Evolutionary conservation across 2,329 filamentous ascomycete species (phyloP).

Genomic region (Aspergillus candidus): DNA sequence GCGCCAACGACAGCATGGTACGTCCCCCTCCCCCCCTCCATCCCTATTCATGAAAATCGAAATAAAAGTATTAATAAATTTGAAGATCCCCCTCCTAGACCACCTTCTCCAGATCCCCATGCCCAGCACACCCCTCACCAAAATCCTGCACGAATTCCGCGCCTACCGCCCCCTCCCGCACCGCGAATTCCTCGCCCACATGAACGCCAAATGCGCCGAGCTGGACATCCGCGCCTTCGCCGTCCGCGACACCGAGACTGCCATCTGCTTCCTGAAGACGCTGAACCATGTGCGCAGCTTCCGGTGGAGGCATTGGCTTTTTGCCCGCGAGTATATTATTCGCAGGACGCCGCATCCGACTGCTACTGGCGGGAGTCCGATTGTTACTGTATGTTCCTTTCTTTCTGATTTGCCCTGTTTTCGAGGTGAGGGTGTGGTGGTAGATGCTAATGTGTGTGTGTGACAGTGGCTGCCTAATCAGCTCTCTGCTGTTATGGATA

Average conservation of each 20-base stretch:
- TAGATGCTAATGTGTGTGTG: not conserved
- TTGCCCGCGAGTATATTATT: constrained; percentile 46
- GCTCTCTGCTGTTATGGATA: constrained; percentile 44
- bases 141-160: constrained; percentile 82
- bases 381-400: constrained; percentile 37
- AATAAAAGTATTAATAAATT: too few species aligned
- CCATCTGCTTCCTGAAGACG: constrained; percentile 40
- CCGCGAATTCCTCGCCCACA: constrained; percentile 72
- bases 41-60: too few species aligned
- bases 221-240: constrained; percentile 36
- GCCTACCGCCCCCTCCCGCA: constrained; percentile 86
- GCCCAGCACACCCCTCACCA: constrained; percentile 82
- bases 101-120: constrained; percentile 80
- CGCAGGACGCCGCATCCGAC: constrained; percentile 41
- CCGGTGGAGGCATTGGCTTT: constrained; percentile 46
- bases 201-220: constrained; percentile 51
- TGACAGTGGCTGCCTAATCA: constrained; percentile 44
- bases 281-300: constrained; percentile 45
- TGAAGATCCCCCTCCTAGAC: constrained; percentile 75
- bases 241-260: constrained; percentile 34
- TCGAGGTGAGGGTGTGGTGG: not conserved
- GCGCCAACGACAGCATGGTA: constrained; percentile 88
- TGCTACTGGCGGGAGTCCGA: constrained; percentile 45
- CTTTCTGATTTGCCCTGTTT: not conserved
- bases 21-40: constrained; percentile 7